These are phyloP conservation scores for Eimeria praecox DNA, from an alignment of 169 alveolate species.

Conservation along the genomic window DNA sequence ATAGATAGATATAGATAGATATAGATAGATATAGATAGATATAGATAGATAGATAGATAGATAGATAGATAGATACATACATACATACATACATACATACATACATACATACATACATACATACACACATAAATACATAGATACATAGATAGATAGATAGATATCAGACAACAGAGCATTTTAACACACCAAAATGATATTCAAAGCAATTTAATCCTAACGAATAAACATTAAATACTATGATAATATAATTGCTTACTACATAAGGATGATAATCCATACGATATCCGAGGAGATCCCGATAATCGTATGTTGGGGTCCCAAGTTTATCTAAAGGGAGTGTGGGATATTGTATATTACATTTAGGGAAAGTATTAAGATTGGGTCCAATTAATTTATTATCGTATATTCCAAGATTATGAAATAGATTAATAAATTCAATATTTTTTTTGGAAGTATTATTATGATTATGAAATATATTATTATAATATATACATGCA, in stretches of 20 bases:
- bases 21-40: too few species aligned
- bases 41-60: too few species aligned
- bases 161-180: neutral
- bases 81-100: too few species aligned
- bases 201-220: too few species aligned
- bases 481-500: neutral
- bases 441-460: neutral
- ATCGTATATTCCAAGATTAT: neutral
- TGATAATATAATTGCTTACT: neutral
- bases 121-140: too few species aligned
- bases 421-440: slow-evolving; percentile 20
- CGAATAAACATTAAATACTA: neutral
- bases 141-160: neutral
- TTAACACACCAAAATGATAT: too few species aligned
- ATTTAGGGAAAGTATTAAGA: neutral
- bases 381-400: slow-evolving; percentile 18
- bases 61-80: too few species aligned
- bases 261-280: slow-evolving; percentile 70
- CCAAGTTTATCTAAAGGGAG: slow-evolving; percentile 23
- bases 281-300: neutral
- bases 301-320: slow-evolving; percentile 62
- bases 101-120: too few species aligned
- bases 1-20: too few species aligned
- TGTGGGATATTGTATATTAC: slow-evolving; percentile 9
- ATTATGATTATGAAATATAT: neutral